Base-by-base conservation (phyloP, 768 basidiomycete species). In the Asterophora parasitica region DNA sequence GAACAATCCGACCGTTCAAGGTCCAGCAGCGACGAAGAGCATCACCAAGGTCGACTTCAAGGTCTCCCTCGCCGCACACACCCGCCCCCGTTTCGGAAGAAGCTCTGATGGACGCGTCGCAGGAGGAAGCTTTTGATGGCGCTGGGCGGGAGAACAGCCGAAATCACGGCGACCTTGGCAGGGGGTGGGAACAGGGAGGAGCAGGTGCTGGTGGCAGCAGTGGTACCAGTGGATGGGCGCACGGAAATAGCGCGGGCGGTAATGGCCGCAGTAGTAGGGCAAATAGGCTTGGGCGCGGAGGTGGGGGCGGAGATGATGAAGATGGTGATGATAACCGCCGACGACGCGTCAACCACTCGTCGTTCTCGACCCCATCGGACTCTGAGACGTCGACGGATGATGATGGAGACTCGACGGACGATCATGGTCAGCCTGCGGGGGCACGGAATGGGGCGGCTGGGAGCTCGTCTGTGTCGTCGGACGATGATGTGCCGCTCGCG, bases 401-500 rank as follows among this genome's bases (percentile, higher is more conserved):
- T 4, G 67, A 68, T 10, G 69, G 70, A 16, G 59, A 63, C 15
- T 63, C 59, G 33, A 66, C 67, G 4, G 70, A 74, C 40, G 74
- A 78, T 53, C 68, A 73, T 46, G 60, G 62, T 15, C 58, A 71
- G 64, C 45, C 61, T 47, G 38, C 51, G 37, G 47, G 53, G 58
- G 41, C 56, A 37, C n/a, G 31, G 42, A 34, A 33, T 26, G 46
- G 19, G 58, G 33, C 31, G 9, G 28, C 46, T 46, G 20, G 30
- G 44, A 33, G 44, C 33, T 37, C 47, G 8, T 61, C 35, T 8
- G 15, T 63, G 27, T 66, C 65, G 26, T 72, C 76, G 32, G 82
- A 88, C 45, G 92, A 95, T 61, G 85, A 95, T 56, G 71, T 92
- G 1, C 92, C 92, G 1, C 74, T 95, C 12, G 92, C 91, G 2